Conservation (phyloP, 2,329 filamentous ascomycete species). For the Stagonosporopsis cucurbitacearum region DNA sequence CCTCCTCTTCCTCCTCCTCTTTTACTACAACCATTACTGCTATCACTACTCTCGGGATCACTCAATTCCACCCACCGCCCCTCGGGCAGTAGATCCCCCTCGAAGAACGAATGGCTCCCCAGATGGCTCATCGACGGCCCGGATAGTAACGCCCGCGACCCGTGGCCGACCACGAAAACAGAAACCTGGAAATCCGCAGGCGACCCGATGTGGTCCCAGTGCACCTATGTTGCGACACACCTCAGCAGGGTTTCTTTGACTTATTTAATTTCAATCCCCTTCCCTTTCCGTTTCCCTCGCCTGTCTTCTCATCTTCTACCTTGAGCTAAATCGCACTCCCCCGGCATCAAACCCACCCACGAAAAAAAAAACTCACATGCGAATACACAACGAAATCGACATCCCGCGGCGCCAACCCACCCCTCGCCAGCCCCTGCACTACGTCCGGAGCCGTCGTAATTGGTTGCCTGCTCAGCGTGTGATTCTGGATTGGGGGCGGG, state of each 20-base stretch:
- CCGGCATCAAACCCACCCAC: no score
- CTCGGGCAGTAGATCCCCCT: constrained; percentile 54
- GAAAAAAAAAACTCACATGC: constrained; percentile 40
- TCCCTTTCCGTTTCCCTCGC: not conserved
- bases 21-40: no score
- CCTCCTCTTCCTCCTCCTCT: no score
- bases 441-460: constrained; percentile 50
- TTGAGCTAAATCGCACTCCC: not conserved
- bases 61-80: constrained; percentile 53
- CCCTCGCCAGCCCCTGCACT: constrained; percentile 47
- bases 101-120: constrained; percentile 51
- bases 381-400: constrained; percentile 53
- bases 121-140: constrained; percentile 30
- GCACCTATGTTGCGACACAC: constrained; percentile 36
- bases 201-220: constrained; percentile 53
- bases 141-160: constrained; percentile 32
- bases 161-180: constrained; percentile 51
- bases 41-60: constrained; percentile 19
- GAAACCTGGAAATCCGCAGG: constrained; percentile 48
- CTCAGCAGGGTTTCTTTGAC: no score
- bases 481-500: constrained; percentile 53
- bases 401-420: constrained; percentile 46
- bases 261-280: no score
- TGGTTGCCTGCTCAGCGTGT: constrained; percentile 56
- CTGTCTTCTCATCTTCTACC: not conserved